These are phyloP conservation scores for Serendipita sp. DNA, from an alignment of 768 basidiomycete species.

Conservation along the genomic window DNA sequence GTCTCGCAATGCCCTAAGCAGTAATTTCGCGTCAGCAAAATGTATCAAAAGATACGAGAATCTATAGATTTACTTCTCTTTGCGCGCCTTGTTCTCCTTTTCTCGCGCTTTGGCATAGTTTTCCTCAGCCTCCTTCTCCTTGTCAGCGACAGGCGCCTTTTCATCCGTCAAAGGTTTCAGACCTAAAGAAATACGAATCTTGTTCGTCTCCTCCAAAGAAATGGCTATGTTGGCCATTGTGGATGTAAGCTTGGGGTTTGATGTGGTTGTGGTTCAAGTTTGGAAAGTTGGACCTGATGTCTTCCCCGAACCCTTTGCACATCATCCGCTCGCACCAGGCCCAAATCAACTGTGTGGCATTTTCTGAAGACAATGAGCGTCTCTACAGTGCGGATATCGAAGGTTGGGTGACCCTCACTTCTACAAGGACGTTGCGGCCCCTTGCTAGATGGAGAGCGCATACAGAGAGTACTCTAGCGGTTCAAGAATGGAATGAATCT, in stretches of 20 bases:
- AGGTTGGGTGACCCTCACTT: constrained; percentile 63
- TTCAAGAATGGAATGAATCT: constrained; percentile 52
- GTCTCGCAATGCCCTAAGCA: constrained; percentile 48
- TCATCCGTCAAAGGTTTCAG: constrained; percentile 87
- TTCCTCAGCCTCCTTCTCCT: constrained; percentile 69
- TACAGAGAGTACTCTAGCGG: constrained; percentile 53
- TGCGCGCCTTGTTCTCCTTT: constrained; percentile 49
- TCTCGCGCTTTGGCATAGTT: constrained; percentile 70
- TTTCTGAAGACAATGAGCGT: constrained; percentile 60
- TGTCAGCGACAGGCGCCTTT: constrained; percentile 47
- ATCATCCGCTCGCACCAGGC: constrained; percentile 58
- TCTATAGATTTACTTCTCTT: constrained; percentile 49
- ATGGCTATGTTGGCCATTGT: constrained; percentile 52
- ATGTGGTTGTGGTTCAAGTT: constrained; percentile 1
- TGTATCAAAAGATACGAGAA: constrained; percentile 9
- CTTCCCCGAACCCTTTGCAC: constrained; percentile 25
- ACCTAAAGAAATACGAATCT: constrained; percentile 84
- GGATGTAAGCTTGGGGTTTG: not conserved
- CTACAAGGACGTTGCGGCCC: constrained; percentile 59
- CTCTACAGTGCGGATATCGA: constrained; percentile 76
- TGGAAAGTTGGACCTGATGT: not conserved
- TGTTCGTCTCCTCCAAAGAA: constrained; percentile 89
- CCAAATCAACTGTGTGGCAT: constrained; percentile 40
- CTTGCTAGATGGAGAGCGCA: constrained; percentile 68
- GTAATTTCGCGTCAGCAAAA: constrained; percentile 17